Evolutionary conservation across 495 filamentous ascomycete species (phyloP).

Genomic region (Xylaria nigripes): DNA sequence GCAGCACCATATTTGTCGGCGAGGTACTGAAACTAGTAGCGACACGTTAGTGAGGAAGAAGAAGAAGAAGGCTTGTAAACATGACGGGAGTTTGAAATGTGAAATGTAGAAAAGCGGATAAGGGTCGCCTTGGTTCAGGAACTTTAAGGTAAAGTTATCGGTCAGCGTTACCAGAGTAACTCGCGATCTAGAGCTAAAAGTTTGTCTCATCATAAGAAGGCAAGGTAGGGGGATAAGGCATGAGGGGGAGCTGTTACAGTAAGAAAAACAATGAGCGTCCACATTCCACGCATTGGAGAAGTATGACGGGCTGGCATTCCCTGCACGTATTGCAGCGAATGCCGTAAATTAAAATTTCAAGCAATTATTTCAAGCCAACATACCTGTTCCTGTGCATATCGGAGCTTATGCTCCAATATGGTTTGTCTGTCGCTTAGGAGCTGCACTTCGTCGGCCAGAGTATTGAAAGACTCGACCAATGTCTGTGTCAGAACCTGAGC

Average conservation of each 20-base stretch:
- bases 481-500: constrained; percentile 37
- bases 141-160: constrained; percentile 37
- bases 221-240: constrained; percentile 2
- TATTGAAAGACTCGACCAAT: constrained; percentile 54
- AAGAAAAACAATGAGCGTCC: neutral
- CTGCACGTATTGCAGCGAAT: neutral
- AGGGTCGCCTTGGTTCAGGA: constrained; percentile 25
- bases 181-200: constrained; percentile 70
- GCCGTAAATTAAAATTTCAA: neutral
- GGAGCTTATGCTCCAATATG: constrained; percentile 49
- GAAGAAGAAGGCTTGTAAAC: no score
- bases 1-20: constrained; percentile 51
- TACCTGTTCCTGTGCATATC: constrained; percentile 52
- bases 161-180: constrained; percentile 45
- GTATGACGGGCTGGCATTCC: neutral
- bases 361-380: constrained; percentile 8
- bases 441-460: constrained; percentile 52
- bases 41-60: constrained; percentile 10
- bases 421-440: constrained; percentile 46
- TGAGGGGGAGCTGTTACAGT: neutral
- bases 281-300: neutral
- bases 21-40: constrained; percentile 42
- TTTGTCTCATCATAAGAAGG: constrained; percentile 47
- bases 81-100: neutral
- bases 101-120: neutral